A percentile compares a stretch with the other conserved stretches of the same genome.
phyloP scores from a whole-genome alignment of 192 early-diverging fungal species.

The Spizellomyces punctatus region DNA sequence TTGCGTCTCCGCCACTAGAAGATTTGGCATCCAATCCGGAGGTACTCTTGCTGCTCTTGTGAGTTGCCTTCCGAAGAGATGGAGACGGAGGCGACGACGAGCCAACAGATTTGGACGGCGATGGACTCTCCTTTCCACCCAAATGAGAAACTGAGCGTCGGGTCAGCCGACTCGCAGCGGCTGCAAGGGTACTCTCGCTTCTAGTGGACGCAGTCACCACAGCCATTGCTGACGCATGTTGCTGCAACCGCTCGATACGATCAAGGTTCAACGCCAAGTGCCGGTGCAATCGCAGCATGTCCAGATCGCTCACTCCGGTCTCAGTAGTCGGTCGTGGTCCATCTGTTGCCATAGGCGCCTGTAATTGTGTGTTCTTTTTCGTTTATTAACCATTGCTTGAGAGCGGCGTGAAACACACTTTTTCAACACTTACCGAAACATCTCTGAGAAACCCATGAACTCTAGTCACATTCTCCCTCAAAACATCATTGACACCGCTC shows the following conservation, averaged over 20 bases:
- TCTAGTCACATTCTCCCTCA: conserved; percentile 78
- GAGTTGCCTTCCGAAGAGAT: not conserved
- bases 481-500: conserved; percentile 87
- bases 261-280: conserved; percentile 47
- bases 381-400: no score
- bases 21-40: conserved; percentile 21
- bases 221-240: not conserved
- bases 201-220: not conserved
- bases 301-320: conserved; percentile 15
- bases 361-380: not conserved
- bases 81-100: not conserved
- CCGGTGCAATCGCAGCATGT: conserved; percentile 44
- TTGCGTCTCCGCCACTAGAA: not conserved
- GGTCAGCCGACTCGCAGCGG: not conserved
- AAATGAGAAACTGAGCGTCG: conserved; percentile 25
- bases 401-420: no score
- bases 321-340: not conserved
- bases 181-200: not conserved
- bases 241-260: conserved; percentile 34
- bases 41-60: conserved; percentile 47
- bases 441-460: conserved; percentile 80
- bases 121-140: not conserved
- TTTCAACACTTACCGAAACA: conserved; percentile 56
- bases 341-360: conserved; percentile 6
- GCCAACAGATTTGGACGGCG: not conserved